Percentiles rank a stretch among this genome's conserved stretches.
phyloP scores from a whole-genome alignment of 2,329 filamentous ascomycete species.

The Zymoseptoria pseudotritici region DNA sequence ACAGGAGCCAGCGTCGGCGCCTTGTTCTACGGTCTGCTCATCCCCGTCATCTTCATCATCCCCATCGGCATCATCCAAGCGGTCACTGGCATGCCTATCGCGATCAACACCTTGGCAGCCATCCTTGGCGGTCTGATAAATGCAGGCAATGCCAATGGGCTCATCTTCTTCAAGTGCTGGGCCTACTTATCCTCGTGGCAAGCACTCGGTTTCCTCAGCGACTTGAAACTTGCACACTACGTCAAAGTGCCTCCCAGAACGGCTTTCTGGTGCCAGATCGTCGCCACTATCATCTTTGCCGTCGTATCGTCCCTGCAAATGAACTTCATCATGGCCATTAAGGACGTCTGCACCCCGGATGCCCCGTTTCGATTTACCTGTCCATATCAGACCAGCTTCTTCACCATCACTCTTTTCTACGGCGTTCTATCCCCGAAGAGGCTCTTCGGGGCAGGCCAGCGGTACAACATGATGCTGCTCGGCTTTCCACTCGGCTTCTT shows the following conservation, averaged over 20 bases:
- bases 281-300: conserved; percentile 68
- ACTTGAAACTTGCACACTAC: conserved; percentile 79
- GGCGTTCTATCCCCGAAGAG: conserved; percentile 3
- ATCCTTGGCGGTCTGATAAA: conserved; percentile 78
- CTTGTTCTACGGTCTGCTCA: conserved; percentile 67
- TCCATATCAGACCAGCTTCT: conserved; percentile 3
- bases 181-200: conserved; percentile 44
- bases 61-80: conserved; percentile 89
- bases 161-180: conserved; percentile 75
- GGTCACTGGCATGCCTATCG: conserved; percentile 58
- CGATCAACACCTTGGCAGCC: conserved; percentile 49
- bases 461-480: conserved; percentile 6
- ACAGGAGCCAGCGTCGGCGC: conserved; percentile 75
- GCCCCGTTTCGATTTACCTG: conserved; percentile 4
- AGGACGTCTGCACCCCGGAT: conserved; percentile 1
- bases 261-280: conserved; percentile 66
- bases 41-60: conserved; percentile 74
- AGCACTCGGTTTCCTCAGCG: conserved; percentile 79
- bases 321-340: conserved; percentile 48
- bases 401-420: conserved; percentile 4
- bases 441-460: conserved; percentile 2
- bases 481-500: conserved; percentile 4
- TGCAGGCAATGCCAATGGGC: conserved; percentile 75
- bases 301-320: conserved; percentile 45
- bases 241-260: conserved; percentile 78